These are phyloP conservation scores for Rhizoclosmatium globosum DNA, from an alignment of 192 early-diverging fungal genomes.

Conservation along the genomic window DNA sequence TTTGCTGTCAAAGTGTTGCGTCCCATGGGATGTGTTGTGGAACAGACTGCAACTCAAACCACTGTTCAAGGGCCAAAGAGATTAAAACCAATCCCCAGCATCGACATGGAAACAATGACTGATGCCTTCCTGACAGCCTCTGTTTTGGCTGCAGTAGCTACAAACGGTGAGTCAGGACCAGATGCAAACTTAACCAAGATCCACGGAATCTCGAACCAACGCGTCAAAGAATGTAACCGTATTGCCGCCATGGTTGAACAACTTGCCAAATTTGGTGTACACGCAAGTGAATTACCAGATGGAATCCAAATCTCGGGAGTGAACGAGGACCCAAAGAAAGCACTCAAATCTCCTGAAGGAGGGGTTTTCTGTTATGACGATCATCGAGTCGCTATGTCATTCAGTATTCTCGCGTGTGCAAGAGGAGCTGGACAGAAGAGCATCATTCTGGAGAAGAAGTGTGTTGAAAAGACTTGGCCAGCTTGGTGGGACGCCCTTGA, in stretches of 20 bases:
- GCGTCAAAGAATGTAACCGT: constrained; percentile 98
- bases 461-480: constrained; percentile 99
- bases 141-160: constrained; percentile 90
- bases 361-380: constrained; percentile 97
- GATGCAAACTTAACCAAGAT: constrained; percentile 79
- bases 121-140: constrained; percentile 98
- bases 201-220: constrained; percentile 95
- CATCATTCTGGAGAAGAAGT: constrained; percentile 88
- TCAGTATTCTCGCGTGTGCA: constrained; percentile 83
- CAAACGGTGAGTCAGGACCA: constrained; percentile 30
- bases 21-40: constrained; percentile 92
- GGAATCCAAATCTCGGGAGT: constrained; percentile 88
- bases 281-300: constrained; percentile 81
- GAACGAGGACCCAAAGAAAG: constrained; percentile 36
- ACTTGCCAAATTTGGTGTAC: constrained; percentile 88
- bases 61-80: constrained; percentile 87
- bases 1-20: constrained; percentile 92
- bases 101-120: constrained; percentile 99
- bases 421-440: constrained; percentile 42
- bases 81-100: constrained; percentile 73
- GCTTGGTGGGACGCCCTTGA: constrained; percentile 97
- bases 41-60: constrained; percentile 87
- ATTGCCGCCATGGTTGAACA: constrained; percentile 97
- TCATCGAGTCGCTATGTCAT: constrained; percentile 98
- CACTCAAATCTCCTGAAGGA: constrained; percentile 63